Conservation (phyloP, 495 filamentous ascomycete genomes). For the Penicillium odoratum region DNA sequence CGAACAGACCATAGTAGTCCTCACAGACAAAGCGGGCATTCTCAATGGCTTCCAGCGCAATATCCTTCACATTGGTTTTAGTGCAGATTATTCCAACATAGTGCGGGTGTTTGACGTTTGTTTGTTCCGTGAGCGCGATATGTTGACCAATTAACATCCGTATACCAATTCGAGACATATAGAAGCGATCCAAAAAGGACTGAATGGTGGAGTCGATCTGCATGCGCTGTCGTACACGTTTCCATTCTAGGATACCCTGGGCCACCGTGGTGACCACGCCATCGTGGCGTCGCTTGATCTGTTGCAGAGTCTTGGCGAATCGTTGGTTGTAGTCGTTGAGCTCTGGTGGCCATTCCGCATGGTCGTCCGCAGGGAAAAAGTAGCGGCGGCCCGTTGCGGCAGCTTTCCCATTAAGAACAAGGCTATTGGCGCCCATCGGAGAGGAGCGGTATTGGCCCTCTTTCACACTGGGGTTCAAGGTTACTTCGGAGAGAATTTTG, state of each 20-base stretch:
- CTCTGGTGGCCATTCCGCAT: conserved; percentile 89
- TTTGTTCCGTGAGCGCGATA: conserved; percentile 92
- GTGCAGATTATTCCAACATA: conserved; percentile 99
- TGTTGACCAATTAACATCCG: conserved; percentile 99
- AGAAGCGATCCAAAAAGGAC: conserved; percentile 95
- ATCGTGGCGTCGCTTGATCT: conserved; percentile 95
- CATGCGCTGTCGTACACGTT: conserved; percentile 92
- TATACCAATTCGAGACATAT: conserved; percentile 99
- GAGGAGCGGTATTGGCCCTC: conserved; percentile 85
- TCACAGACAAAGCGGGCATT: conserved; percentile 98
- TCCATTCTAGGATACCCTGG: conserved; percentile 96
- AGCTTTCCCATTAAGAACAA: conserved; percentile 41
- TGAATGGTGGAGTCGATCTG: conserved; percentile 98
- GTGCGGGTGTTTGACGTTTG: conserved; percentile 78
- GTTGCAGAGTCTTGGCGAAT: conserved; percentile 80
- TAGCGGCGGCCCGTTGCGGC: conserved; percentile 65
- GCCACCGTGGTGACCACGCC: conserved; percentile 93
- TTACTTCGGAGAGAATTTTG: conserved; percentile 75
- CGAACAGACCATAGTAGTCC: conserved; percentile 97
- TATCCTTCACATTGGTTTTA: conserved; percentile 93
- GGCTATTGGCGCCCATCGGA: conserved; percentile 48
- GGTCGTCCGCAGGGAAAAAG: conserved; percentile 88
- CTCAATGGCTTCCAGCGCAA: conserved; percentile 95
- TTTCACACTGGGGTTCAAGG: conserved; percentile 83
- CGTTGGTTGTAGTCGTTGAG: conserved; percentile 89